These are phyloP conservation scores for Phytophthora aleatoria DNA, from an alignment of 352 stramenopile species.

Conservation along the genomic window DNA sequence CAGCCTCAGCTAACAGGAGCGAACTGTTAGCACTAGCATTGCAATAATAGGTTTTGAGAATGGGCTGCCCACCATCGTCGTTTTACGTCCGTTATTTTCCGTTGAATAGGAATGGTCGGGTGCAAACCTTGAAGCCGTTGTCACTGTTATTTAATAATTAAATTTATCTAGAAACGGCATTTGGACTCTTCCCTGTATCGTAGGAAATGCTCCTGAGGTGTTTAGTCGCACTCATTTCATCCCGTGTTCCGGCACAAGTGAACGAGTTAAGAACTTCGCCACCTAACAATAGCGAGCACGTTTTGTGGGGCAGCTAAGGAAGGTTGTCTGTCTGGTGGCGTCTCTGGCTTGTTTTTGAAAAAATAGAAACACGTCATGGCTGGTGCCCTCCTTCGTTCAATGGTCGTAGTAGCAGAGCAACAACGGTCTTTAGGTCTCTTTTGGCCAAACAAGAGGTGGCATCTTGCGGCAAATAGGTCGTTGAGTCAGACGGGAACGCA, in stretches of 20 bases:
- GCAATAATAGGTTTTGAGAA: constrained; percentile 26
- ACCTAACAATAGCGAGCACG: neutral
- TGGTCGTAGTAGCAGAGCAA: too few relatives aligned
- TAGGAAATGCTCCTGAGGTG: constrained; percentile 5
- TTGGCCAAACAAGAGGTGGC: too few relatives aligned
- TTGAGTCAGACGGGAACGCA: too few relatives aligned
- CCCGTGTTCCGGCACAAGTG: neutral
- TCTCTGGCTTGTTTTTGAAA: too few relatives aligned
- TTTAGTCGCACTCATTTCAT: neutral
- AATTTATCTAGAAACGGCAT: neutral
- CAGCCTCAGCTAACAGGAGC: constrained; percentile 14
- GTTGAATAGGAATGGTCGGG: constrained; percentile 15
- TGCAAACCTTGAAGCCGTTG: constrained; percentile 4
- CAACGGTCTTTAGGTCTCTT: too few relatives aligned
- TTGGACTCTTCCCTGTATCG: constrained; percentile 3
- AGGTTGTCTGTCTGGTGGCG: too few relatives aligned
- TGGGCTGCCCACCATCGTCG: constrained; percentile 2
- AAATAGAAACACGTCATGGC: too few relatives aligned
- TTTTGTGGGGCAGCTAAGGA: too few relatives aligned
- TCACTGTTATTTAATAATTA: constrained; percentile 26
- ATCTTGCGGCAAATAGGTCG: too few relatives aligned
- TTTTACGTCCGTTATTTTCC: constrained; percentile 35
- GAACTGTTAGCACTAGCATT: neutral
- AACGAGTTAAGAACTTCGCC: neutral
- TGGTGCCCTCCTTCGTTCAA: too few relatives aligned